A percentile compares a stretch with the other conserved stretches of the same genome.
Conservation (phyloP, 2,329 filamentous ascomycete species). For the Zasmidium citrigriseum region DNA sequence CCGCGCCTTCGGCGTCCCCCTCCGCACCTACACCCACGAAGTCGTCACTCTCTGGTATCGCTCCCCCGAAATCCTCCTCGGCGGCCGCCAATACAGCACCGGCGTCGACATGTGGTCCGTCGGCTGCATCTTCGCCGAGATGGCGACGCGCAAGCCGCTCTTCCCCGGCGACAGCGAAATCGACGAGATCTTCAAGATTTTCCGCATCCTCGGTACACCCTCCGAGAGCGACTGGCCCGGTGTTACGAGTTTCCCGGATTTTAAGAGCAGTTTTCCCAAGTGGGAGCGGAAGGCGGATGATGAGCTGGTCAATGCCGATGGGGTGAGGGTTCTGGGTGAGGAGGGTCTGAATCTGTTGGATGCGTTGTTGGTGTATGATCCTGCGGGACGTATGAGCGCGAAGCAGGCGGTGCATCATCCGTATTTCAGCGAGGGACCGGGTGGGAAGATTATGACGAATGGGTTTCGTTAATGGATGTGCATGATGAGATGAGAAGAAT, state of each 20-base stretch:
- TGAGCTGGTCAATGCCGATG: slow-evolving; percentile 64
- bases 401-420: slow-evolving; percentile 84
- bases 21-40: slow-evolving; percentile 92
- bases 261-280: slow-evolving; percentile 89
- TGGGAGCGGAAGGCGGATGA: slow-evolving; percentile 72
- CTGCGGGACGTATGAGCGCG: slow-evolving; percentile 81
- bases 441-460: slow-evolving; percentile 6
- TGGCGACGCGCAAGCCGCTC: slow-evolving; percentile 90
- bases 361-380: slow-evolving; percentile 80
- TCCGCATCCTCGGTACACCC: slow-evolving; percentile 79
- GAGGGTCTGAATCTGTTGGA: slow-evolving; percentile 68
- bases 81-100: slow-evolving; percentile 88
- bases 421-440: slow-evolving; percentile 61
- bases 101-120: slow-evolving; percentile 97
- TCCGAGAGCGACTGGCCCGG: slow-evolving; percentile 82
- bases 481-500: background rate
- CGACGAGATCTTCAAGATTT: slow-evolving; percentile 93
- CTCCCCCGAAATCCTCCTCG: slow-evolving; percentile 84
- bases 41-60: slow-evolving; percentile 95
- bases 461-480: slow-evolving; percentile 7
- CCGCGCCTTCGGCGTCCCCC: slow-evolving; percentile 84
- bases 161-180: slow-evolving; percentile 93
- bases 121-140: slow-evolving; percentile 92
- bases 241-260: slow-evolving; percentile 92
- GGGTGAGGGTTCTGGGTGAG: slow-evolving; percentile 62